phyloP scores from a whole-genome alignment of 1,284 basidiomycete genomes.

The Cystobasidium sp. region DNA sequence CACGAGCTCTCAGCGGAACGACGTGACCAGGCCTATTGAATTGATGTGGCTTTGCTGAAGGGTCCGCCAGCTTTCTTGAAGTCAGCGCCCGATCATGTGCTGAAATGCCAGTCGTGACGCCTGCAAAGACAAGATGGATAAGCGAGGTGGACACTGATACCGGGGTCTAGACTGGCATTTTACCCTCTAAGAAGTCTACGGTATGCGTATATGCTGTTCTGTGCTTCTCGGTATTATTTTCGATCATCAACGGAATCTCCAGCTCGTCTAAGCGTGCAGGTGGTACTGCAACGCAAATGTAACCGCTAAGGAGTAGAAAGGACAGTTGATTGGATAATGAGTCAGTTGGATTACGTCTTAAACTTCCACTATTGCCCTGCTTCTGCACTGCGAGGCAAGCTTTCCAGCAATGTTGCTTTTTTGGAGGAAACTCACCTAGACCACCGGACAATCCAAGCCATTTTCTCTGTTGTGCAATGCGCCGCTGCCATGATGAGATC shows the following conservation, averaged over 20 bases:
- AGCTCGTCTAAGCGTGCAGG: constrained; percentile 75
- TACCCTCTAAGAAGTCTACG: constrained; percentile 85
- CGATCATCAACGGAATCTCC: constrained; percentile 92
- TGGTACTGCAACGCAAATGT: constrained; percentile 88
- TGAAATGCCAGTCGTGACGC: constrained; percentile 93
- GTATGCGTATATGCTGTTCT: constrained; percentile 97
- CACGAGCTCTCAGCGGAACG: constrained; percentile 85
- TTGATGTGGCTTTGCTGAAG: constrained; percentile 65
- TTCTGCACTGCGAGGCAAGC: background rate
- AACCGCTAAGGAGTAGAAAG: constrained; percentile 68
- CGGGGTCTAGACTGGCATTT: background rate
- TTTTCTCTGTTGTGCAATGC: constrained; percentile 86
- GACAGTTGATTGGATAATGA: background rate
- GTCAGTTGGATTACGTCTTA: background rate
- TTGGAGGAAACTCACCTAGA: constrained; percentile 69
- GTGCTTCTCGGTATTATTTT: constrained; percentile 86
- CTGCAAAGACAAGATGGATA: constrained; percentile 58
- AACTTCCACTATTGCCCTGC: background rate
- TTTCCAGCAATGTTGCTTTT: background rate
- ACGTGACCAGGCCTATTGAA: constrained; percentile 94
- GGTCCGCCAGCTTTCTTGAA: constrained; percentile 74
- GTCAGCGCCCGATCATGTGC: constrained; percentile 92
- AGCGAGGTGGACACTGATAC: background rate
- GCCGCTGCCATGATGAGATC: constrained; percentile 85
- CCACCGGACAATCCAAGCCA: constrained; percentile 99